Percentiles rank a stretch among this genome's conserved stretches.
These are phyloP conservation scores for Syncephalastrum racemosum DNA, from an alignment of 371 early-diverging fungal species.

Conservation along the genomic window DNA sequence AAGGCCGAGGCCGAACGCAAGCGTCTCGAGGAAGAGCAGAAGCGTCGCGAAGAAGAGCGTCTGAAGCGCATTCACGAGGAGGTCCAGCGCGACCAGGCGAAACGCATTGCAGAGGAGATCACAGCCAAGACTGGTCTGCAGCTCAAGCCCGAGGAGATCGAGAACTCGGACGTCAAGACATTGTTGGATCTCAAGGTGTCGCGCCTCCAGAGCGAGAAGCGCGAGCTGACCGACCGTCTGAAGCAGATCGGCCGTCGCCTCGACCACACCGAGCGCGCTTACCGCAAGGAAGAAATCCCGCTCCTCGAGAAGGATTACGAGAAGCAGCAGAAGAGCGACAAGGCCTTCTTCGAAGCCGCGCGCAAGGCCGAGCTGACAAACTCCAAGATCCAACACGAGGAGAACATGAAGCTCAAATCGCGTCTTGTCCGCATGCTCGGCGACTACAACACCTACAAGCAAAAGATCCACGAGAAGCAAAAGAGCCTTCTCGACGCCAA, in stretches of 20 bases:
- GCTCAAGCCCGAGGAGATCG: slow-evolving; percentile 82
- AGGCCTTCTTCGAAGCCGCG: slow-evolving; percentile 76
- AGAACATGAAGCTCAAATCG: slow-evolving; percentile 73
- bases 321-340: slow-evolving; percentile 83
- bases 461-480: slow-evolving; percentile 56
- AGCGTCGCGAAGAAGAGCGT: slow-evolving; percentile 84
- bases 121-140: slow-evolving; percentile 80
- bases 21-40: slow-evolving; percentile 83
- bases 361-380: slow-evolving; percentile 67
- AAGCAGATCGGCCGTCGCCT: slow-evolving; percentile 75
- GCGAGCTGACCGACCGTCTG: slow-evolving; percentile 74
- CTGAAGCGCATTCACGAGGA: slow-evolving; percentile 74
- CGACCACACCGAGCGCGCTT: slow-evolving; percentile 97
- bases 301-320: slow-evolving; percentile 90
- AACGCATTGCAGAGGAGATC: slow-evolving; percentile 86
- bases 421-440: slow-evolving; percentile 77
- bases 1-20: slow-evolving; percentile 86
- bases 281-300: slow-evolving; percentile 91
- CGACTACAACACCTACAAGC: slow-evolving; percentile 74
- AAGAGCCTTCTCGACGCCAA: slow-evolving; percentile 54
- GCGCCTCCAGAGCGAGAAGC: slow-evolving; percentile 89
- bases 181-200: slow-evolving; percentile 86
- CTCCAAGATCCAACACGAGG: slow-evolving; percentile 66
- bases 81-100: slow-evolving; percentile 83
- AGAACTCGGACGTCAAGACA: slow-evolving; percentile 79